Base-by-base conservation (phyloP, 2,329 filamentous ascomycete species). In the Penicillium sp. region DNA sequence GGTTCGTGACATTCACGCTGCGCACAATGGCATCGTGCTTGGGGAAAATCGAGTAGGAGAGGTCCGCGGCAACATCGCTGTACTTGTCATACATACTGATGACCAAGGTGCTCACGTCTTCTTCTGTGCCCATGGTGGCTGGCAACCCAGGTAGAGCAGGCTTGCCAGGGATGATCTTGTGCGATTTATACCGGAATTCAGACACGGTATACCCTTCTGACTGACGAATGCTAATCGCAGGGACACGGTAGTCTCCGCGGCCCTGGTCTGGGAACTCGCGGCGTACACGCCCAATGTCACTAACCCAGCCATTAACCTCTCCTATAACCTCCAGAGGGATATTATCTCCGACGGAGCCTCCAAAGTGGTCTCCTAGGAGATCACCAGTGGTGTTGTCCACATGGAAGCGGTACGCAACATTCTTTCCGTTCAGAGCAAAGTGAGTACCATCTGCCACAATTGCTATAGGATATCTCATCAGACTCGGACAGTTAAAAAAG, bases 241-340 rank as follows among this genome's bases (percentile, higher is more conserved):
- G 82, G 3, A 76, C 67, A 3, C 82, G 75, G 55, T 82, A 81
- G 59, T 85, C 82, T 15, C 81, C 81, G 7, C 81, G 75, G 1
- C 82, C 81, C 4, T 81, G 68, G 52, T 85, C 81, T 2, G 82
- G 82, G 47, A 82, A 83, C 60, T 84, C 82, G 26, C 82, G 76
- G 15, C 78, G 75, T 15, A 75, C 61, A 37, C 77, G 79, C 10
- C 74, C 75, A 32, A 74, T 64, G 43, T 71, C 60, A 29, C 74
- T 67, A 32, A 75, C 69, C 81, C 81, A 84, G 39, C 82, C 82
- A 17, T 73, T 62, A 4, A 64, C 56, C 1, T 57, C 54, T 9
- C 71, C 48, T 0, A 52, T 63, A 4, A 55, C 61, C 33, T 72
- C 69, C 1, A 71, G 68, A 0, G 74, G 72, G 2, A 77, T 70